phyloP scores from a whole-genome alignment of 768 basidiomycete species.

The Mycena kentingensis region DNA sequence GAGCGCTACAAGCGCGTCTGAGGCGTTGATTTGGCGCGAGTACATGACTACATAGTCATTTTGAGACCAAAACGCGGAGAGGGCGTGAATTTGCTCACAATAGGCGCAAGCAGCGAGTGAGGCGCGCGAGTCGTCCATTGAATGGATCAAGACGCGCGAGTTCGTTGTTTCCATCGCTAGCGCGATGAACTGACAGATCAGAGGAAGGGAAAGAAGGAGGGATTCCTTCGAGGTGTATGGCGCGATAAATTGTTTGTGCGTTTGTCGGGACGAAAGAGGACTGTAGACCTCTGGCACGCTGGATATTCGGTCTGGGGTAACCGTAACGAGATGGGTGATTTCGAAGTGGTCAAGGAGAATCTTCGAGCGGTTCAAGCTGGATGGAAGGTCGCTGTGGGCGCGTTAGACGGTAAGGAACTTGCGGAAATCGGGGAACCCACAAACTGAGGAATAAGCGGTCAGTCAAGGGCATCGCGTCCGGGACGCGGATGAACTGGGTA shows the following conservation, averaged over 20 bases:
- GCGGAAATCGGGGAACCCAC: no score
- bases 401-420: conserved; percentile 20
- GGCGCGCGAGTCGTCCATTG: conserved; percentile 39
- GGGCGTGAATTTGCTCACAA: conserved; percentile 30
- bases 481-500: conserved; percentile 36
- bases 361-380: conserved; percentile 34
- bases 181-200: conserved; percentile 37
- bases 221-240: conserved; percentile 35
- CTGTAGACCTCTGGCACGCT: conserved; percentile 10
- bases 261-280: conserved; percentile 23
- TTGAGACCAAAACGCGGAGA: not conserved
- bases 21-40: conserved; percentile 34
- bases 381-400: conserved; percentile 46
- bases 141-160: conserved; percentile 42
- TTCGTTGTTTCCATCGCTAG: conserved; percentile 29
- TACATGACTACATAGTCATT: conserved; percentile 36
- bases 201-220: conserved; percentile 38
- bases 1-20: conserved; percentile 34
- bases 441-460: conserved; percentile 39
- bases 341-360: conserved; percentile 39
- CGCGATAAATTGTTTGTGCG: conserved; percentile 39
- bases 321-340: conserved; percentile 41
- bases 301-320: conserved; percentile 40
- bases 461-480: conserved; percentile 37
- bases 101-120: conserved; percentile 42